Conservation (phyloP, 768 basidiomycete species). For the Mycena vulgaris region DNA sequence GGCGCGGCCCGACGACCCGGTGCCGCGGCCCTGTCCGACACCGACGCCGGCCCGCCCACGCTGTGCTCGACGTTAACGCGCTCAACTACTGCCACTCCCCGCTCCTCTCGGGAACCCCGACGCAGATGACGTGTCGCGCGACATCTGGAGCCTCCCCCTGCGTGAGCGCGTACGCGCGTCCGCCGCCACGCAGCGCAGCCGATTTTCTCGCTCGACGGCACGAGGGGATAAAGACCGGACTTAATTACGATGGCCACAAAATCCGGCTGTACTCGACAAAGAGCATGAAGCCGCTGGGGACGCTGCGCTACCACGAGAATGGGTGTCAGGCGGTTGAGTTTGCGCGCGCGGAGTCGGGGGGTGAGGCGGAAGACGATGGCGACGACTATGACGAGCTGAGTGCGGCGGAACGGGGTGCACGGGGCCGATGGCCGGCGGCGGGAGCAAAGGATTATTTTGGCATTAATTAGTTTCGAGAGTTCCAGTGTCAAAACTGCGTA, state of each 20-base stretch:
- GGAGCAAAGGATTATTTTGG: slow-evolving; percentile 86
- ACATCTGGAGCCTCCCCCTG: slow-evolving; percentile 87
- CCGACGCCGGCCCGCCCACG: slow-evolving; percentile 58
- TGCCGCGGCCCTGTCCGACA: slow-evolving; percentile 69
- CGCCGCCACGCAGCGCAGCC: slow-evolving; percentile 72
- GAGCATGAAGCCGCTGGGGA: slow-evolving; percentile 87
- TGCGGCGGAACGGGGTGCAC: slow-evolving; percentile 58
- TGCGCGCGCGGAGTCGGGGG: slow-evolving; percentile 52
- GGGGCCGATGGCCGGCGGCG: slow-evolving; percentile 74
- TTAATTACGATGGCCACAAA: slow-evolving; percentile 63
- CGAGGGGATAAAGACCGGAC: slow-evolving; percentile 73
- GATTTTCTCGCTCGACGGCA: slow-evolving; percentile 61
- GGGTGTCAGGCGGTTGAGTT: slow-evolving; percentile 85
- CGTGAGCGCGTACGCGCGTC: slow-evolving; percentile 85
- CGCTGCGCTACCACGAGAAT: slow-evolving; percentile 85
- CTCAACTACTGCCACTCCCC: slow-evolving; percentile 96
- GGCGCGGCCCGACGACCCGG: slow-evolving; percentile 67
- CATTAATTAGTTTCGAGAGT: slow-evolving; percentile 68
- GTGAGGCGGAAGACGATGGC: slow-evolving; percentile 42
- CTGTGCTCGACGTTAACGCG: slow-evolving; percentile 89
- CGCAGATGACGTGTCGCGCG: slow-evolving; percentile 70
- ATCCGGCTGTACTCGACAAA: slow-evolving; percentile 88
- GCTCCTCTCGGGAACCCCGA: slow-evolving; percentile 57
- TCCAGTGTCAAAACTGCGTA: no score
- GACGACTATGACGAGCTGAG: slow-evolving; percentile 65